These are phyloP conservation scores for Sorghum bicolor DNA, from an alignment of 176 grass and related monocot genomes.

Conservation along the genomic window Sorghum_bicolor_NCBIv3 NC_012871.2:7878501-7879000, in stretches of 20 bases:
- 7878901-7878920: background rate
- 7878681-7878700: no score
- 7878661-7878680: no score
- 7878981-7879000: slow-evolving; percentile 17
- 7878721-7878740: background rate
- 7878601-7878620: background rate
- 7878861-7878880: background rate
- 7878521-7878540: no score
- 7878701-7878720: background rate
- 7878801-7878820: background rate
- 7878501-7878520: no score
- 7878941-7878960: slow-evolving; percentile 38
- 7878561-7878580: no score
- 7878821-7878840: slow-evolving; percentile 27
- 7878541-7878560: no score
- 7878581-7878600: background rate
- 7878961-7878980: slow-evolving; percentile 45
- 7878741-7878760: background rate
- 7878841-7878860: slow-evolving; percentile 14
- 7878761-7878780: background rate
- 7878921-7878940: background rate
- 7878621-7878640: background rate
- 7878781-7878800: background rate
- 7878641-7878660: no score
- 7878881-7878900: background rate